These are phyloP conservation scores for Hyaloperonospora arabidopsidis DNA, from an alignment of 352 stramenopile species.

Conservation along the genomic window DNA sequence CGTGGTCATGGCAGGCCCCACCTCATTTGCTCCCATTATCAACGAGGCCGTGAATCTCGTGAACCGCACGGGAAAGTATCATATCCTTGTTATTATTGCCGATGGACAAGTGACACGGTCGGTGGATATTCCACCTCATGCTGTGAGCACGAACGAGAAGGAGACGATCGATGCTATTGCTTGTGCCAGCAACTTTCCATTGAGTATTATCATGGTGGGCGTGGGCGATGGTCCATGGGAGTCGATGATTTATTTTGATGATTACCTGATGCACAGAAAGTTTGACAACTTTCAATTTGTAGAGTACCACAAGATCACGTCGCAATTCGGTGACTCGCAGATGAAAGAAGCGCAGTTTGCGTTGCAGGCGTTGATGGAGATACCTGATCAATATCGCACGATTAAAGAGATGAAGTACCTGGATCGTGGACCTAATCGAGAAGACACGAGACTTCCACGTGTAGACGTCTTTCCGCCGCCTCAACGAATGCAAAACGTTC, in stretches of 20 bases:
- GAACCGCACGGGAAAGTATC: conserved; percentile 65
- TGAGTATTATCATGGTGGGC: conserved; percentile 76
- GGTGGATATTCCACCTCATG: conserved; percentile 63
- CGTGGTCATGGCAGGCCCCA: conserved; percentile 74
- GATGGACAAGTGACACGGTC: conserved; percentile 82
- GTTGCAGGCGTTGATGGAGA: conserved; percentile 78
- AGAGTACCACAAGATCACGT: conserved; percentile 68
- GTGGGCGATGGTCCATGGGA: conserved; percentile 80
- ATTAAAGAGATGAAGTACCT: conserved; percentile 69
- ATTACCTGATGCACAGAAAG: conserved; percentile 64
- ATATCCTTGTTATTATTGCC: conserved; percentile 85
- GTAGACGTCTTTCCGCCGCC: conserved; percentile 62
- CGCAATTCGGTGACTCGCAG: conserved; percentile 35
- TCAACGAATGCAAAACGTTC: conserved; percentile 21
- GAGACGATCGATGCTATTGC: conserved; percentile 84
- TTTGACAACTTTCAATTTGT: conserved; percentile 89
- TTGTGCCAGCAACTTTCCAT: conserved; percentile 66
- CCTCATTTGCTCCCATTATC: conserved; percentile 83
- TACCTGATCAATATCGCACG: conserved; percentile 70
- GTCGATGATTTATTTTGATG: conserved; percentile 73
- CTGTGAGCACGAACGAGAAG: conserved; percentile 79
- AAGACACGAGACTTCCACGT: conserved; percentile 41
- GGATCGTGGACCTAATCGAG: conserved; percentile 37
- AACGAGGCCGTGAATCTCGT: conserved; percentile 75
- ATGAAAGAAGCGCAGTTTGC: conserved; percentile 66